Evolutionary conservation across 1,284 basidiomycete genomes (phyloP).

Genomic region (Naganishia cerealis): DNA sequence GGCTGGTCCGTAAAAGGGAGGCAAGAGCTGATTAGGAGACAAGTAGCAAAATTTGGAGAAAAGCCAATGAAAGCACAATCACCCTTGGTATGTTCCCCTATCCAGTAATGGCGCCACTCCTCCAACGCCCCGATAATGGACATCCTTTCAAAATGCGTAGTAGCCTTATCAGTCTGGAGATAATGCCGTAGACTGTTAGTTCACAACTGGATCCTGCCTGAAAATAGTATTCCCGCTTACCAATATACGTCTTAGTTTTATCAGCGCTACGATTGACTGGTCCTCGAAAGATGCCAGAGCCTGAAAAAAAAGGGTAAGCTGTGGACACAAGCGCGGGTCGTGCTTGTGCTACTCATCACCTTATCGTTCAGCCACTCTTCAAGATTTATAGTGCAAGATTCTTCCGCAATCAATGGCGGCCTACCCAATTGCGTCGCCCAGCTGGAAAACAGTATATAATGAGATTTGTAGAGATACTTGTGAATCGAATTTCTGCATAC

Average conservation of each 20-base stretch:
- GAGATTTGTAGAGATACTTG: neutral
- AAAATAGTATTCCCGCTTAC: neutral
- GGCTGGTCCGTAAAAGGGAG: neutral
- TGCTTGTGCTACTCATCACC: neutral
- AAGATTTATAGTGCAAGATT: constrained; percentile 2
- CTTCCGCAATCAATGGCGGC: constrained; percentile 23
- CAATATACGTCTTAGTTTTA: constrained; percentile 23
- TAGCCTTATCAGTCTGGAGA: neutral
- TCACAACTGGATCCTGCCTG: neutral
- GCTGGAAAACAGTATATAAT: neutral
- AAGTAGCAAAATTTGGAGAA: neutral
- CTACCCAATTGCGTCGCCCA: constrained; percentile 30
- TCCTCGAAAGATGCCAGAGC: constrained; percentile 17
- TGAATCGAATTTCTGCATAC: neutral
- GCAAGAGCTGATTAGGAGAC: neutral
- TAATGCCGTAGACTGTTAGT: neutral
- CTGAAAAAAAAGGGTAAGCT: neutral
- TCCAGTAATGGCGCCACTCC: constrained; percentile 23
- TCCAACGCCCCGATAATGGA: constrained; percentile 8
- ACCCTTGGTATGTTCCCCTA: constrained; percentile 10
- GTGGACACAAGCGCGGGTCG: neutral
- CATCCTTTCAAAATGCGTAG: constrained; percentile 4
- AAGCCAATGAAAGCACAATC: neutral
- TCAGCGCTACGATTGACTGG: constrained; percentile 25
- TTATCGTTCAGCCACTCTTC: constrained; percentile 18